Evolutionary conservation across 179 eudicot species (phyloP).

Genomic region (Dionaea muscipula): DNA sequence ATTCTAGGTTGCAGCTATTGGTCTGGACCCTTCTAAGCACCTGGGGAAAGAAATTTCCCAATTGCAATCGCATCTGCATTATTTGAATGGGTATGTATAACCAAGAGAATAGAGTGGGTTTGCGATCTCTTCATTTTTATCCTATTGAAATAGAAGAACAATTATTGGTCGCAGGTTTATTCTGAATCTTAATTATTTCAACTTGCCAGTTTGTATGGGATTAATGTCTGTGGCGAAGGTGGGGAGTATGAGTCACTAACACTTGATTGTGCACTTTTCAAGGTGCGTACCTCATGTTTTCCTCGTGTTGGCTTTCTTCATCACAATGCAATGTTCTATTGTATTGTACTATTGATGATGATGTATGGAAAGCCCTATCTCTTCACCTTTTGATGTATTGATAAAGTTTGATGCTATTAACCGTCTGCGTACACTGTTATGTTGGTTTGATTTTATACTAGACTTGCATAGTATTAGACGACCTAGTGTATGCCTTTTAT

Average conservation of each 20-base stretch:
- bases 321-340: too few relatives aligned
- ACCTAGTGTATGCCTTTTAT: too few relatives aligned
- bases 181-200: background rate
- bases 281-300: conserved; percentile 30
- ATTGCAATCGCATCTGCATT: conserved; percentile 55
- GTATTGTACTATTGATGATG: too few relatives aligned
- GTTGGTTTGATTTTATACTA: background rate
- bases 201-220: conserved; percentile 69
- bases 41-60: conserved; percentile 67
- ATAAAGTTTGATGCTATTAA: background rate
- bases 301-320: background rate
- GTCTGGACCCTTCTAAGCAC: conserved; percentile 77
- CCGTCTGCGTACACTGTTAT: background rate
- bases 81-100: conserved; percentile 52
- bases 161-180: background rate
- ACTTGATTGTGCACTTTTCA: conserved; percentile 88
- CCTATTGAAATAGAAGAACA: background rate
- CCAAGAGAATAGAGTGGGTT: background rate
- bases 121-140: background rate
- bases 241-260: conserved; percentile 98
- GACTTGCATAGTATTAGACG: background rate
- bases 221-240: conserved; percentile 97
- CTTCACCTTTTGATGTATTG: background rate
- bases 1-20: conserved; percentile 86
- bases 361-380: too few relatives aligned